Evolutionary conservation across 805 yeast species (phyloP).

Genomic region (Diddensiella santjacobensis): DNA sequence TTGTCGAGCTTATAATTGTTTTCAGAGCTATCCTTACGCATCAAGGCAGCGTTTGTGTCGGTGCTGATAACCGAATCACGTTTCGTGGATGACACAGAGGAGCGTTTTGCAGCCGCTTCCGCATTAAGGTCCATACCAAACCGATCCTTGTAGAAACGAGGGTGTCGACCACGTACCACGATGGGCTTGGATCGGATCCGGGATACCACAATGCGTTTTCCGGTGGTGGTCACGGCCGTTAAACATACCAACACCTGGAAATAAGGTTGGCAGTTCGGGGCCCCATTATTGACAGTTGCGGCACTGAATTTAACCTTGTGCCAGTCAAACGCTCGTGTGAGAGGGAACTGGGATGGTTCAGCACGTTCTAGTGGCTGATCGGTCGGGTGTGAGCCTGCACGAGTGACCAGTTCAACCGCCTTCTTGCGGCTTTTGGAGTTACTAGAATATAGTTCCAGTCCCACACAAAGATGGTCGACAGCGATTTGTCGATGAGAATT

Average conservation of each 20-base stretch:
- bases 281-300: slow-evolving; percentile 16
- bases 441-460: slow-evolving; percentile 5
- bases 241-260: slow-evolving; percentile 8
- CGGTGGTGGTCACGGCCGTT: slow-evolving; percentile 7
- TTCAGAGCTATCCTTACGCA: background rate
- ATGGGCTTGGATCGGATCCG: slow-evolving; percentile 39
- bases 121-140: slow-evolving; percentile 7
- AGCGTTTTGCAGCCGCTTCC: background rate
- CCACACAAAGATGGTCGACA: slow-evolving; percentile 2
- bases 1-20: no score
- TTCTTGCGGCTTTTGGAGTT: slow-evolving; percentile 4
- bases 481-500: background rate
- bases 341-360: background rate
- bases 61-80: background rate
- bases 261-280: slow-evolving; percentile 15
- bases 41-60: no score
- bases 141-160: slow-evolving; percentile 53
- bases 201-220: slow-evolving; percentile 2
- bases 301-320: slow-evolving; percentile 14
- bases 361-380: background rate
- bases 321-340: slow-evolving; percentile 4
- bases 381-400: background rate
- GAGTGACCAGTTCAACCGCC: slow-evolving; percentile 4
- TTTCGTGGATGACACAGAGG: background rate
- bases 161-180: slow-evolving; percentile 58